Evolutionary conservation across 2,329 filamentous ascomycete species (phyloP).

Genomic region (Trichoderma guizhouense): DNA sequence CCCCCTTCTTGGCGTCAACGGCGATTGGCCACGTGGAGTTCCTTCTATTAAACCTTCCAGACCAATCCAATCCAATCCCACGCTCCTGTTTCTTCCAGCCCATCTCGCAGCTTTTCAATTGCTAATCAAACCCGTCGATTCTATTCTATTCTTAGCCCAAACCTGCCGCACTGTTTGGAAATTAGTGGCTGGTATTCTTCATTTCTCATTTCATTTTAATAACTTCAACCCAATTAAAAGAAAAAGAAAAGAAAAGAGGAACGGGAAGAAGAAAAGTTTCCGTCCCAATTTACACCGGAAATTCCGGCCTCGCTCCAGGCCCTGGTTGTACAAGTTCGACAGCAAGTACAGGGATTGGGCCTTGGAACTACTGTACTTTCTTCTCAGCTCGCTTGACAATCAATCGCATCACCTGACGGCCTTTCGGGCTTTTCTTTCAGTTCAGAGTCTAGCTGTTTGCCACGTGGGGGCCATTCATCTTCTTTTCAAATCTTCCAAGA

Average conservation of each 20-base stretch:
- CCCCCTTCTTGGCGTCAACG: background rate
- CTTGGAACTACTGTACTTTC: background rate
- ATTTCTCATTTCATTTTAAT: background rate
- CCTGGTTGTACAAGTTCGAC: background rate
- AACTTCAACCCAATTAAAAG: background rate
- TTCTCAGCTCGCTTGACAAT: background rate
- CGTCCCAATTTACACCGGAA: background rate
- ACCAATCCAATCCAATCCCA: background rate
- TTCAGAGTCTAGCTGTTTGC: background rate
- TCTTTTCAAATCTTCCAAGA: background rate
- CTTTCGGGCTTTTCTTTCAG: background rate
- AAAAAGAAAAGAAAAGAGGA: background rate
- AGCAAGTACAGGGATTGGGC: background rate
- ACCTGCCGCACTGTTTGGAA: background rate
- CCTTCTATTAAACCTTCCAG: background rate
- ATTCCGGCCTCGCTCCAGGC: background rate
- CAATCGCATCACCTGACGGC: conserved; percentile 3
- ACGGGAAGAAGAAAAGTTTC: background rate
- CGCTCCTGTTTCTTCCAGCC: background rate
- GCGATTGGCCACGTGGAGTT: background rate
- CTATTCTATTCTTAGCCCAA: background rate
- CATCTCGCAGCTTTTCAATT: background rate
- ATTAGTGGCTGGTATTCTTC: background rate
- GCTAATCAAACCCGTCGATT: background rate
- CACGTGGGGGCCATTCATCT: background rate